phyloP scores from a whole-genome alignment of 2,329 filamentous ascomycete genomes.

The Aspergillus thermomutatus region DNA sequence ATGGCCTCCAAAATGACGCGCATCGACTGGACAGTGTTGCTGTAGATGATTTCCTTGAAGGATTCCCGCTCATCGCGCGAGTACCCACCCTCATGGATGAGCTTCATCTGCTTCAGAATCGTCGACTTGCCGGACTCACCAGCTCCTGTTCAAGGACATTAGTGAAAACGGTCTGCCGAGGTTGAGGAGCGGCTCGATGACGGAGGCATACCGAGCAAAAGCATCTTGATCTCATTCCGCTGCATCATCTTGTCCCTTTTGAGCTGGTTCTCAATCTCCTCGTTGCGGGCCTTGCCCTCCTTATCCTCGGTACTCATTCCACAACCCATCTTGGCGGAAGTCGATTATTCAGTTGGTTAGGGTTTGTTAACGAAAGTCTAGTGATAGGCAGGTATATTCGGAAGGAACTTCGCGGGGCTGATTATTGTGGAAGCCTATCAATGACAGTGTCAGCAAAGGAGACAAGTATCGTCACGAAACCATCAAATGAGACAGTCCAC shows the following conservation, averaged over 20 bases:
- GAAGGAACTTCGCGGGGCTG: slow-evolving; percentile 6
- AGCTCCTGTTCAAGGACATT: slow-evolving; percentile 60
- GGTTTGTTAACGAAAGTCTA: slow-evolving; percentile 4
- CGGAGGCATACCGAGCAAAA: slow-evolving; percentile 75
- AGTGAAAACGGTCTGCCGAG: neutral
- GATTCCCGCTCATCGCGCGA: slow-evolving; percentile 79
- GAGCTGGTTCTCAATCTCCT: slow-evolving; percentile 99
- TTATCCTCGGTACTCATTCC: slow-evolving; percentile 99
- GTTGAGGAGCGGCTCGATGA: neutral
- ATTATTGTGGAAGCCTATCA: slow-evolving; percentile 4
- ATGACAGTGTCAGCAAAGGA: slow-evolving; percentile 8
- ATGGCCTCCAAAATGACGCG: slow-evolving; percentile 68
- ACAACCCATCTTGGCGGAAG: slow-evolving; percentile 83
- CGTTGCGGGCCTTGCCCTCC: slow-evolving; percentile 99
- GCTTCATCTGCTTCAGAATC: slow-evolving; percentile 96
- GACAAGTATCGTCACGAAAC: slow-evolving; percentile 7
- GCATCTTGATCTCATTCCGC: slow-evolving; percentile 99
- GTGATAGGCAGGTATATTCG: neutral
- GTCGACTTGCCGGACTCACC: slow-evolving; percentile 97
- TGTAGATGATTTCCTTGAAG: slow-evolving; percentile 70
- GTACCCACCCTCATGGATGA: slow-evolving; percentile 98
- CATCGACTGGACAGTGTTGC: slow-evolving; percentile 69
- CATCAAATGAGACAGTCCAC: neutral
- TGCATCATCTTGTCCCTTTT: slow-evolving; percentile 99
- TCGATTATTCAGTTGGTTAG: slow-evolving; percentile 11